These are phyloP conservation scores for Colletotrichum trifolii DNA, from an alignment of 2,329 filamentous ascomycete species.

Conservation along the genomic window DNA sequence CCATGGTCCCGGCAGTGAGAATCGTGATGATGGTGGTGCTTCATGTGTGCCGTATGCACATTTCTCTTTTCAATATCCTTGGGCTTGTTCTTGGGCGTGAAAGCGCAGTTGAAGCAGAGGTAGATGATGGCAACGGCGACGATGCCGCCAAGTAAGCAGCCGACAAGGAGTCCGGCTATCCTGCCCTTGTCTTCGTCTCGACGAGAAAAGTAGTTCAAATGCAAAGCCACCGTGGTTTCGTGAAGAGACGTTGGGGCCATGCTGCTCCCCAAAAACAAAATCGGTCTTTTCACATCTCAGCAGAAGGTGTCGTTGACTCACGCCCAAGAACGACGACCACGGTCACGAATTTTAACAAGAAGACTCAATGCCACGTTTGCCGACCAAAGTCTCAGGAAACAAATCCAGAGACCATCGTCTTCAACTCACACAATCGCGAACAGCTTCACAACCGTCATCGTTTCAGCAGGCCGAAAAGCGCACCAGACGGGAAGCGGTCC, in stretches of 20 bases:
- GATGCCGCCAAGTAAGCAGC: conserved; percentile 25
- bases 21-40: not conserved
- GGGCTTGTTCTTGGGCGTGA: conserved; percentile 2
- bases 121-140: conserved; percentile 20
- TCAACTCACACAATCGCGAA: too few relatives aligned
- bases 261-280: too few relatives aligned
- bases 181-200: conserved; percentile 22
- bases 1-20: too few relatives aligned
- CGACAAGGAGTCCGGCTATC: conserved; percentile 29
- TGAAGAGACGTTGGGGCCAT: conserved; percentile 11
- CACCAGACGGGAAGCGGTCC: conserved; percentile 2
- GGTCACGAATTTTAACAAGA: too few relatives aligned
- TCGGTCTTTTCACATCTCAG: too few relatives aligned
- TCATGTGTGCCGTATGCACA: not conserved
- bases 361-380: too few relatives aligned
- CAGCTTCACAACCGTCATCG: not conserved
- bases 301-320: too few relatives aligned
- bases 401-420: too few relatives aligned
- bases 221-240: not conserved
- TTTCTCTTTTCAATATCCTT: not conserved
- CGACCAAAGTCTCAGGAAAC: too few relatives aligned
- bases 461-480: not conserved
- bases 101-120: conserved; percentile 25
- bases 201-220: not conserved
- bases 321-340: too few relatives aligned